Evolutionary conservation across 208 protist genomes (phyloP), one percentile per base, ranked within the genome.

Genomic region (Crithidia sp.): DNA sequence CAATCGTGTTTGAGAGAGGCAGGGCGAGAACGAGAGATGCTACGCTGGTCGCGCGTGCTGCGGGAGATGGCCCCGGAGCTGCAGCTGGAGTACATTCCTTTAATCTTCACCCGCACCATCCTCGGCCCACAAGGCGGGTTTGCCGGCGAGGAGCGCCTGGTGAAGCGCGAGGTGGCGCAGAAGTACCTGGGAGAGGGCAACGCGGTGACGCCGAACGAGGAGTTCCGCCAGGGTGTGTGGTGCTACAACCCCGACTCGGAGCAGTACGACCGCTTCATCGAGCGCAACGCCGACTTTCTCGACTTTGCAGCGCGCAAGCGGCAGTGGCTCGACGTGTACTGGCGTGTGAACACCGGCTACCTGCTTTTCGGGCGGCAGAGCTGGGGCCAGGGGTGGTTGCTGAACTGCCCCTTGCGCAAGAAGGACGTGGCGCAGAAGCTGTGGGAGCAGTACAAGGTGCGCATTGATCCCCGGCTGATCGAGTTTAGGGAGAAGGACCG

Each of bases 371-470:
- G 90, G 0, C 87, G 93, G 4, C 89, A 95, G 69, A 95, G 91
- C 47, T 97, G 91, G 90, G 93, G 93, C 44, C 89, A 95, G 71
- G 93, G 93, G 3, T 97, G 86, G 84, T 72, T 95, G 53, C 73
- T 97, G 41, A 97, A 97, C 82, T 95, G 91, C 66, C 93, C 93
- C 12, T 75, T 97, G 54, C 86, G 93, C 54, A 95, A 95, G 75
- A 84, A 84, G 63, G 93, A 97, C 61, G 77, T 97, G 49, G 78
- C 89, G 17, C 93, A 97, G 83, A 97, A 97, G 73, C 83, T 97
- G 76, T 97, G 93, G 91, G 89, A 97, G 81, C 93, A 97, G 85
- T 96, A 96, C 77, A 95, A 95, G 75, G 93, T 97, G 28, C 89
- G 93, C 39, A 70, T 97, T 0, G 93, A 97, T 52, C 91, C 91